These are phyloP conservation scores for Arthrobotrys entomopaga DNA, from an alignment of 2,329 filamentous ascomycete species.

Conservation along the genomic window DNA sequence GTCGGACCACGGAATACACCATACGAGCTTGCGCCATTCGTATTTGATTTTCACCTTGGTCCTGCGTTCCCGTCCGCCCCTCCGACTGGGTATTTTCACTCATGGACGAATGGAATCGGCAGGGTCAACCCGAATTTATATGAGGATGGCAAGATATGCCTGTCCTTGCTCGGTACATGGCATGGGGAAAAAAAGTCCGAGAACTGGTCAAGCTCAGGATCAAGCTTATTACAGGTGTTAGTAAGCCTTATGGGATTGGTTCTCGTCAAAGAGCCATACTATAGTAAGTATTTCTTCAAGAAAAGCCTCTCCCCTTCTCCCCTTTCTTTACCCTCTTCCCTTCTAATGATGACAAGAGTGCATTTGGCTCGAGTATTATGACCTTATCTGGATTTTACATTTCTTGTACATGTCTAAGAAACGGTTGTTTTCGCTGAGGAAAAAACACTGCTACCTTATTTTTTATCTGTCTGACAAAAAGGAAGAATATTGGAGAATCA, in stretches of 20 bases:
- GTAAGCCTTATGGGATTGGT: conserved; percentile 70
- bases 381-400: conserved; percentile 37
- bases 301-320: neutral
- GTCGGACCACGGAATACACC: conserved; percentile 70
- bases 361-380: conserved; percentile 69
- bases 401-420: conserved; percentile 60
- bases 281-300: conserved; percentile 63
- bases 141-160: conserved; percentile 71
- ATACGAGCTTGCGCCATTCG: conserved; percentile 71
- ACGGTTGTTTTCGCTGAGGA: conserved; percentile 67
- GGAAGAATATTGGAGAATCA: neutral
- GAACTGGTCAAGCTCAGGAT: conserved; percentile 66
- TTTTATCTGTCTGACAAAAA: conserved; percentile 49
- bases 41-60: conserved; percentile 70
- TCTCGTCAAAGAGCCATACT: conserved; percentile 71
- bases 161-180: conserved; percentile 71
- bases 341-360: conserved; percentile 60
- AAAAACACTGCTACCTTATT: conserved; percentile 67
- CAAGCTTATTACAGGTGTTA: conserved; percentile 69
- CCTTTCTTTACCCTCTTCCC: neutral
- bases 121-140: conserved; percentile 73
- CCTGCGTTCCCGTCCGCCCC: conserved; percentile 66
- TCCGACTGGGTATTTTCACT: conserved; percentile 70
- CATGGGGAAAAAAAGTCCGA: conserved; percentile 67
- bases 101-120: conserved; percentile 67